These are phyloP conservation scores for Spongospora subterranea DNA, from an alignment of 208 protist species.

Conservation along the genomic window DNA sequence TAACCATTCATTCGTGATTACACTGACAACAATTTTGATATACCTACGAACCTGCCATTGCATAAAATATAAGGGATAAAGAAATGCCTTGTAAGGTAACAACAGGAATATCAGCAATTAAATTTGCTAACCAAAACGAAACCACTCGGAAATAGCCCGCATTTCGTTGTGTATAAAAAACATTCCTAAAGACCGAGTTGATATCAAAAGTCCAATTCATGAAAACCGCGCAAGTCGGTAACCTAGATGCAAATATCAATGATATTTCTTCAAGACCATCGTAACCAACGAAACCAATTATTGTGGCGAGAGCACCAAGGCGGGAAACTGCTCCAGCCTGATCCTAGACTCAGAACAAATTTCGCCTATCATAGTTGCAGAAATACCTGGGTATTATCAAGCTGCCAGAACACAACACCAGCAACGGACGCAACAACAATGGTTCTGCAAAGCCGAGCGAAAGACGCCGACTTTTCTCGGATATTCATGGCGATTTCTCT, in stretches of 20 bases:
- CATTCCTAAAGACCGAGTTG: not conserved
- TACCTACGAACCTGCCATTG: not conserved
- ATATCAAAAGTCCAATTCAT: not conserved
- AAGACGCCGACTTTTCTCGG: not conserved
- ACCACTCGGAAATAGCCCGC: not conserved
- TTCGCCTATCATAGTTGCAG: not conserved
- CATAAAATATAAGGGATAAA: not conserved
- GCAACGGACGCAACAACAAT: not conserved
- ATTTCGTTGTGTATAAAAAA: conserved; percentile 39
- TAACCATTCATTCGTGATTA: not conserved
- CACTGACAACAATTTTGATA: not conserved
- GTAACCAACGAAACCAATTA: not conserved
- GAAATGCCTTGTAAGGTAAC: not conserved
- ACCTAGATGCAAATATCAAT: conserved; percentile 32
- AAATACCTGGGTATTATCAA: not conserved
- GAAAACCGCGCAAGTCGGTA: not conserved
- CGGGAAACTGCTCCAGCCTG: not conserved
- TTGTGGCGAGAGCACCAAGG: not conserved
- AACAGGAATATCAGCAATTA: conserved; percentile 21
- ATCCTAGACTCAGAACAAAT: not conserved
- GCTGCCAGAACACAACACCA: conserved; percentile 38
- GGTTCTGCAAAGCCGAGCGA: not conserved
- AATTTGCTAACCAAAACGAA: not conserved
- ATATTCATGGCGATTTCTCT: not conserved
- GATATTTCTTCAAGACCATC: conserved; percentile 23